These are phyloP conservation scores for Fusarium verrucosum DNA, from an alignment of 2,329 filamentous ascomycete species.

Conservation along the genomic window DNA sequence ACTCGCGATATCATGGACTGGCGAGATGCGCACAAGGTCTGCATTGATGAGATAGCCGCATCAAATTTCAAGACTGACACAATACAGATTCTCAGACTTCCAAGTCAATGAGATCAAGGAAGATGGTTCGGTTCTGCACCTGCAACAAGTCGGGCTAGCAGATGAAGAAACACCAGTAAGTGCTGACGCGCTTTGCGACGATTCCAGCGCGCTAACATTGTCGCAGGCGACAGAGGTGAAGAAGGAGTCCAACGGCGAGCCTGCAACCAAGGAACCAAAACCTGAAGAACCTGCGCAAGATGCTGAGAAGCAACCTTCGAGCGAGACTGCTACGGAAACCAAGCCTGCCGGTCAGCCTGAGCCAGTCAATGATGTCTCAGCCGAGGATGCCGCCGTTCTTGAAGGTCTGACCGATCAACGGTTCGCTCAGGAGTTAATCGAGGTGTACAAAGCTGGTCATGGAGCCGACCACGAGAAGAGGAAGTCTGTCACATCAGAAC, in stretches of 20 bases:
- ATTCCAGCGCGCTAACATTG: slow-evolving; percentile 17
- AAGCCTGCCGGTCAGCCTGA: slow-evolving; percentile 33
- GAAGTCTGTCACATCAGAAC: slow-evolving; percentile 52
- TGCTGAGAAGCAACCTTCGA: slow-evolving; percentile 26
- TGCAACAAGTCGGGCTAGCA: slow-evolving; percentile 59
- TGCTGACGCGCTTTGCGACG: not conserved
- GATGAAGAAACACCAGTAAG: slow-evolving; percentile 32
- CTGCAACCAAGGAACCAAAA: slow-evolving; percentile 20
- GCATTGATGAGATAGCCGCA: slow-evolving; percentile 4
- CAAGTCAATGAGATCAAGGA: slow-evolving; percentile 88
- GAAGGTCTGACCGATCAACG: slow-evolving; percentile 51
- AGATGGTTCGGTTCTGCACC: slow-evolving; percentile 78
- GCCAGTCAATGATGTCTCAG: slow-evolving; percentile 43
- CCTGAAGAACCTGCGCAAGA: slow-evolving; percentile 23
- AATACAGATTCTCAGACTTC: slow-evolving; percentile 82
- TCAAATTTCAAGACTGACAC: slow-evolving; percentile 26
- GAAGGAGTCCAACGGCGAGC: slow-evolving; percentile 21
- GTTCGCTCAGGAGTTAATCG: slow-evolving; percentile 54
- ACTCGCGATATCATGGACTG: slow-evolving; percentile 51
- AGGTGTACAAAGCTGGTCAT: slow-evolving; percentile 53
- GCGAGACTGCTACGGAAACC: slow-evolving; percentile 29
- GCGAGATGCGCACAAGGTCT: slow-evolving; percentile 53
- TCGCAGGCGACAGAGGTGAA: slow-evolving; percentile 25
- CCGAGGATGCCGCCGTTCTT: slow-evolving; percentile 51
- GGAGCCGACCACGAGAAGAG: slow-evolving; percentile 43